Base-by-base conservation (phyloP, 1,284 basidiomycete genomes). In the Malassezia nana region DNA sequence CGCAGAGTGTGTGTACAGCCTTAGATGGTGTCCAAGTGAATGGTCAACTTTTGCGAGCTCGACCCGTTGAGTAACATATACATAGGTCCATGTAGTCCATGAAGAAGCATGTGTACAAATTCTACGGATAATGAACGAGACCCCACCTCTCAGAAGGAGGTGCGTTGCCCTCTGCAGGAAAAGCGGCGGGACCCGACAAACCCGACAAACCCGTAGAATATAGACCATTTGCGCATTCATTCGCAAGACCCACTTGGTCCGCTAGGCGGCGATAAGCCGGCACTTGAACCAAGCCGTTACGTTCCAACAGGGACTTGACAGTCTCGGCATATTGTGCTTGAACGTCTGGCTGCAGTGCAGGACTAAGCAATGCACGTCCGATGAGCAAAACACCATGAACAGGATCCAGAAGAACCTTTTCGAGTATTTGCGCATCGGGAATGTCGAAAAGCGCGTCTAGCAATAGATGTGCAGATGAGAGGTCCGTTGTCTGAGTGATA, bases 311-410 rank as follows among this genome's bases (percentile, higher is more conserved):
- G 3, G 46, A 39, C 18, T 63, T 63, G 20, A 75, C 59, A 16
- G 66, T 62, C 6, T 89, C 89, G 2, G 87, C 78, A 63, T 87
- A 86, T 38, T 76, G 77, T 2, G 79, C 77, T 69, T 85, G 86
- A 61, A 85, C 81, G 2, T 76, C 71, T 7, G 82, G 80, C 39
- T 89, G 83, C 56, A 95, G 79, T 76, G 85, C 87, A 15, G 84
- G 80, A 69, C 86, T 89, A 32, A 51, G 47, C 15, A 60, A 35
- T 3, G 46, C 51, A 5, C 46, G 46, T 2, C 86, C 86, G 60
- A 96, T 76, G 58, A 96, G 85, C 76, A 95, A 85, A 46, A 88
- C 85, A 16, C 92, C 92, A 72, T 96, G 95, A 12, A 67, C 62
- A 32, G 65, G 62, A 29, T 67, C 64, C 2, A 60, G 84, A 57